phyloP scores from a whole-genome alignment of 1,284 basidiomycete species.

The Leccinum subrobustum region DNA sequence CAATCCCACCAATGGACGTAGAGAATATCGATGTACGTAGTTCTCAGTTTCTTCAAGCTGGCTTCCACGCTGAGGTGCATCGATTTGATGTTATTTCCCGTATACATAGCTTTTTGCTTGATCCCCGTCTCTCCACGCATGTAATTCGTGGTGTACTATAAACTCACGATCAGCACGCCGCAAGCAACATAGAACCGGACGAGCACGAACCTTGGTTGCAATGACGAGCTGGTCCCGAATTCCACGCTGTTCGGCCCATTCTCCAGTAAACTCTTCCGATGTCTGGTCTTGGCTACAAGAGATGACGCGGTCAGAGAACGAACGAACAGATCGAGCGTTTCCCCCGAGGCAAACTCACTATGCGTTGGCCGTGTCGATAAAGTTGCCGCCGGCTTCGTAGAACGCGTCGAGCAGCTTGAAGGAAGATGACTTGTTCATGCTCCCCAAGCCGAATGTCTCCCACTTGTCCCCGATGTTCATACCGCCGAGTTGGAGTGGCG shows the following conservation, averaged over 20 bases:
- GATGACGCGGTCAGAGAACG: background rate
- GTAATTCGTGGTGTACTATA: constrained; percentile 34
- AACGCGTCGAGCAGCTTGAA: constrained; percentile 44
- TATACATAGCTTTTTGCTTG: constrained; percentile 30
- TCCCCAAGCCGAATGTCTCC: constrained; percentile 30
- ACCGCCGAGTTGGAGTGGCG: constrained; percentile 51
- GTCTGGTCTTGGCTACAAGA: constrained; percentile 37
- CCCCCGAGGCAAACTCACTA: constrained; percentile 25
- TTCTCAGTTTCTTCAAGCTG: constrained; percentile 43
- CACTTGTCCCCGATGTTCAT: constrained; percentile 54
- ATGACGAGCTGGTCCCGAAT: constrained; percentile 47
- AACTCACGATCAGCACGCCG: background rate
- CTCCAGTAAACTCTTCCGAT: constrained; percentile 43
- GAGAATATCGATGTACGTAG: constrained; percentile 37
- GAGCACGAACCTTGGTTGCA: constrained; percentile 41
- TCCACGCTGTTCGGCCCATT: constrained; percentile 44
- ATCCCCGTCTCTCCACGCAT: constrained; percentile 21
- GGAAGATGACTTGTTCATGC: constrained; percentile 37
- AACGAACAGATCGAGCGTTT: background rate
- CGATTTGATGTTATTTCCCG: constrained; percentile 37
- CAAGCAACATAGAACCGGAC: background rate
- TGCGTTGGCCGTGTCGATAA: constrained; percentile 38
- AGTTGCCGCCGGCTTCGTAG: constrained; percentile 39
- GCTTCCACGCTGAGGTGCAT: constrained; percentile 34
- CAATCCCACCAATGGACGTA: constrained; percentile 42